phyloP scores from a whole-genome alignment of 192 early-diverging fungal species.

The Coemansia guatemalensis region DNA sequence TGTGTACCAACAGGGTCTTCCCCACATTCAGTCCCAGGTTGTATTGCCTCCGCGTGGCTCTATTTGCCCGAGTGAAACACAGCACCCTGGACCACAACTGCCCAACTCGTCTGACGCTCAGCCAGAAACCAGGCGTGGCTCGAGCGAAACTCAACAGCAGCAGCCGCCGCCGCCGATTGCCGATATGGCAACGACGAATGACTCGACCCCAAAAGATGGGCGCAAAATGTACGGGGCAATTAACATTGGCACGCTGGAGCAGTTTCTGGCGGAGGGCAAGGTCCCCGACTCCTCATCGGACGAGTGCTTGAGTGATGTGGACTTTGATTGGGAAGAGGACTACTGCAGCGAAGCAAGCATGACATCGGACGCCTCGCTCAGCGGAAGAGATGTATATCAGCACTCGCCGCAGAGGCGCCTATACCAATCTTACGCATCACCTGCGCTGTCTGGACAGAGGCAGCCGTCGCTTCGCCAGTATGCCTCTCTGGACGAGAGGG shows the following conservation, averaged over 20 bases:
- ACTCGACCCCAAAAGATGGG: conserved; percentile 3
- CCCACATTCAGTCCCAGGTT: conserved; percentile 6
- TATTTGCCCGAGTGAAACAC: not conserved
- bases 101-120: not conserved
- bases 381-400: not conserved
- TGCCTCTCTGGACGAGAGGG: not conserved
- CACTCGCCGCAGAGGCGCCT: not conserved
- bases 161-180: not conserved
- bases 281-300: conserved; percentile 45
- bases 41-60: not conserved
- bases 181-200: not conserved
- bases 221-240: conserved; percentile 33
- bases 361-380: not conserved
- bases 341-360: conserved; percentile 22
- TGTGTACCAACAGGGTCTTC: conserved; percentile 6
- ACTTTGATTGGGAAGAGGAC: conserved; percentile 30
- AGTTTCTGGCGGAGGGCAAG: conserved; percentile 46
- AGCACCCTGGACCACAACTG: not conserved
- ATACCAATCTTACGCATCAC: not conserved
- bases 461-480: not conserved
- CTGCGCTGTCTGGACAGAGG: not conserved
- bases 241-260: conserved; percentile 47
- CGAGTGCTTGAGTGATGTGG: conserved; percentile 20
- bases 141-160: conserved; percentile 2
- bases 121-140: not conserved